Base-by-base conservation (phyloP, 148 eudicot species). In the Chenopodium quinoa region DNA sequence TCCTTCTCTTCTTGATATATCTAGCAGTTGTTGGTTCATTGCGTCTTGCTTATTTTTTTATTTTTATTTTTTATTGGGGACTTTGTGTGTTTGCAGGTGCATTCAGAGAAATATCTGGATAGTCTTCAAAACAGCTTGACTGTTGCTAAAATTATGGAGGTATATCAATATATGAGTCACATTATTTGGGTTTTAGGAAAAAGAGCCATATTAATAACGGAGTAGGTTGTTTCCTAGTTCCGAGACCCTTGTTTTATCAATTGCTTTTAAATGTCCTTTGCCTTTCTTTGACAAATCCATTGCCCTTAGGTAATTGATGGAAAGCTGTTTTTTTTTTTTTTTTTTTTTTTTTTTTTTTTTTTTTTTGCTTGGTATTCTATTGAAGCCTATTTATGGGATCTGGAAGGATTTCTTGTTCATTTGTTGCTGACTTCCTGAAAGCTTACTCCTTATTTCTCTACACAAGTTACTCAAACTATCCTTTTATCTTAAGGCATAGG, bases 131-230 rank as follows among this genome's bases (percentile, higher is more conserved):
- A 87, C 84, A 95, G 97, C 83, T 56, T 58, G 58, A 89, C 89
- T 52, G 97, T 95, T 65, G 88, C 97, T 82, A 79, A 82, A 11
- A 90, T 95, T 60, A 65, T 92, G 70, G 97, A 93, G 97, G 98
- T 95, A 84, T 72, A 48, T 20, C 44, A 29, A 31, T 50, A 2
- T 52, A 5, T 34, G 52, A 32, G 52, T 37, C 11, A 10, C 56
- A 27, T 44, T 27, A 27, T 27, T 27, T 48, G 12, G 52, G 10
- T 47, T 47, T 47, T 47, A 47, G 50, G 50, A 47, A 6, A 23
- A 9, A 69, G 48, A 20, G 27, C 14, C 48, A 16, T 34, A 52
- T 46, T 16, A 54, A 69, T 17, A 34, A 34, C 37, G 5, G 37
- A 34, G 5, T 34, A 34, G 37, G 37, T 5, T 4, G 37, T 34